These are phyloP conservation scores for Fusarium domesticum DNA, from an alignment of 2,329 filamentous ascomycete species.

Conservation along the genomic window DNA sequence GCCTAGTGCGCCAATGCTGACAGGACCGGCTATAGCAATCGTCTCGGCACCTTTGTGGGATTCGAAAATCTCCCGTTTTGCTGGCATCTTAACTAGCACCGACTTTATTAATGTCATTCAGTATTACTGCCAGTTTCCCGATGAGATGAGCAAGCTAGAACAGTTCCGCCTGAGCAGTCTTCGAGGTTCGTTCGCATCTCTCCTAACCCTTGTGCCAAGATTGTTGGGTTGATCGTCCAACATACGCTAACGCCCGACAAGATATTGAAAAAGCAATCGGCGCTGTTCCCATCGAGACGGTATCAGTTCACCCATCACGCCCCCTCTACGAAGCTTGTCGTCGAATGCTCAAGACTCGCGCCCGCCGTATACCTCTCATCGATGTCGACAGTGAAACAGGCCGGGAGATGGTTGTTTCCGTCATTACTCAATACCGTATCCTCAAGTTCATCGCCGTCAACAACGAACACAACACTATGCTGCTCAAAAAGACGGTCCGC, in stretches of 20 bases:
- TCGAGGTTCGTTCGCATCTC: slow-evolving; percentile 58
- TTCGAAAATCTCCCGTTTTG: slow-evolving; percentile 87
- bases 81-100: slow-evolving; percentile 88
- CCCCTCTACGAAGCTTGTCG: slow-evolving; percentile 94
- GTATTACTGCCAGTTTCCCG: slow-evolving; percentile 97
- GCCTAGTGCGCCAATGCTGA: slow-evolving; percentile 13
- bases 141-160: slow-evolving; percentile 84
- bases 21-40: slow-evolving; percentile 61
- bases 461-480: slow-evolving; percentile 76
- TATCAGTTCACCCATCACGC: slow-evolving; percentile 88
- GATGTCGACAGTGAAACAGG: slow-evolving; percentile 93
- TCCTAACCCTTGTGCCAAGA: neutral
- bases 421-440: slow-evolving; percentile 97
- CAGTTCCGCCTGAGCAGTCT: slow-evolving; percentile 91
- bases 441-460: slow-evolving; percentile 99
- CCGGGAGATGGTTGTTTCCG: slow-evolving; percentile 88
- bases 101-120: slow-evolving; percentile 99
- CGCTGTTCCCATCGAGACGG: slow-evolving; percentile 85
- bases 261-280: slow-evolving; percentile 95
- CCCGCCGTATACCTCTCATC: slow-evolving; percentile 88
- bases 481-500: slow-evolving; percentile 80
- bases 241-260: slow-evolving; percentile 35
- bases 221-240: neutral
- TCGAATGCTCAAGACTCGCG: slow-evolving; percentile 89
- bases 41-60: slow-evolving; percentile 98